Base-by-base conservation (phyloP, 345 rosid species). In the Populus ilicifolia region DNA sequence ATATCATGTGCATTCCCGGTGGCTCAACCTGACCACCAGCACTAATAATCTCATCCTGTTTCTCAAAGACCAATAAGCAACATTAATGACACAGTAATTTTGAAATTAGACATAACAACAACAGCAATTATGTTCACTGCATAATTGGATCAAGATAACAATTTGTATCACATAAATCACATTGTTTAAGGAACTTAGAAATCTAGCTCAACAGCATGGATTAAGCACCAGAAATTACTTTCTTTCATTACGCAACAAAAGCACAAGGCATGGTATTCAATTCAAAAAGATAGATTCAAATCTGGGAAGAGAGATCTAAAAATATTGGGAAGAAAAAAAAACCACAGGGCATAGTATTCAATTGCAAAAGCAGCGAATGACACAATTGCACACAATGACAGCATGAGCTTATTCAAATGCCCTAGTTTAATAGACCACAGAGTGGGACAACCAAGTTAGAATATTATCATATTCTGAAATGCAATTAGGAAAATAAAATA, bases 1-100 rank as follows among this genome's bases (percentile, higher is more conserved):
- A 89, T 80, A 96, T 92, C 97, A 96, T 88, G 82, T 93, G 92
- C 90, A 96, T 92, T 86, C 98, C 99, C 4, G 97, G 96, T 72
- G 94, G 96, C 89, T 96, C 99, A 73, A 90, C 75, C 85, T 96
- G 99, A 73, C 89, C 93, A 83, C 89, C 93, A 69, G 83, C 88
- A 74, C 84, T 87, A 78, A 76, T 76, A 62, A 93, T 86, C 81
- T 96, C 98, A 65, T 92, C 97, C 99, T 96, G 91, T 68, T 69
- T 82, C 78, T 46, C 70, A 64, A 56, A 43, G 44, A 74, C 21
- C 38, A 41, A 25, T 38, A 41, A 39, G 59, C 23, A 46, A 46
- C 52, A 13, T 14, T 14, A 67, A 67, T 50, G 29, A 21, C n/a
- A 25, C 20, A 4, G 30, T 52, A 6, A 36, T 30, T 36, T 30